Evolutionary conservation across 495 filamentous ascomycete species (phyloP).

Genomic region (Penicillium paradoxum): DNA sequence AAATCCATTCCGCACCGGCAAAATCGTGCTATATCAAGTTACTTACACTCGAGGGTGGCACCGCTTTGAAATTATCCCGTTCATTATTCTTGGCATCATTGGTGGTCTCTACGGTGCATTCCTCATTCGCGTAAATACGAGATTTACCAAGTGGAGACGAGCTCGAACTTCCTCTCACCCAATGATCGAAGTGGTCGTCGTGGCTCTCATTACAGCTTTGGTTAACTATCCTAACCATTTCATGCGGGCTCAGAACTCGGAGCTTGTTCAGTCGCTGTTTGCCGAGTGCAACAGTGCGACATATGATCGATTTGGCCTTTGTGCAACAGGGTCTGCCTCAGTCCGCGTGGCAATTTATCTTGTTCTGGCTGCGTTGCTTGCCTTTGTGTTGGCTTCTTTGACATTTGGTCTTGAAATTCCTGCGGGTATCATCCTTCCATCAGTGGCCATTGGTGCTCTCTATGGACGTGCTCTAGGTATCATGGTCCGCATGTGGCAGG

Average conservation of each 20-base stretch:
- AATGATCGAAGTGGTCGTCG: constrained; percentile 66
- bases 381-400: constrained; percentile 77
- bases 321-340: constrained; percentile 66
- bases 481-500: constrained; percentile 83
- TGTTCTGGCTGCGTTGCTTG: constrained; percentile 71
- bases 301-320: constrained; percentile 84
- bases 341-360: constrained; percentile 74
- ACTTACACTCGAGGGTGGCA: constrained; percentile 92
- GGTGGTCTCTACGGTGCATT: constrained; percentile 91
- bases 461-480: constrained; percentile 90
- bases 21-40: constrained; percentile 94
- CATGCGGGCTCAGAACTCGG: constrained; percentile 86
- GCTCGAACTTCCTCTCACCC: constrained; percentile 52
- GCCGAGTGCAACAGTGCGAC: constrained; percentile 74
- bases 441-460: constrained; percentile 93
- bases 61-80: constrained; percentile 88
- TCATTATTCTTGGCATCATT: constrained; percentile 77
- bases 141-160: constrained; percentile 75
- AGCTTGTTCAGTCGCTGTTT: constrained; percentile 89
- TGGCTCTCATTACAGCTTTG: constrained; percentile 75
- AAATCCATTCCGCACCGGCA: constrained; percentile 93
- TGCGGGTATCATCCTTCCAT: constrained; percentile 92
- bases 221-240: constrained; percentile 94
- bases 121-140: constrained; percentile 93
- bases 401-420: constrained; percentile 98